These are phyloP conservation scores for Petrea volubilis DNA, from an alignment of 257 asterid species.

Conservation along the genomic window DNA sequence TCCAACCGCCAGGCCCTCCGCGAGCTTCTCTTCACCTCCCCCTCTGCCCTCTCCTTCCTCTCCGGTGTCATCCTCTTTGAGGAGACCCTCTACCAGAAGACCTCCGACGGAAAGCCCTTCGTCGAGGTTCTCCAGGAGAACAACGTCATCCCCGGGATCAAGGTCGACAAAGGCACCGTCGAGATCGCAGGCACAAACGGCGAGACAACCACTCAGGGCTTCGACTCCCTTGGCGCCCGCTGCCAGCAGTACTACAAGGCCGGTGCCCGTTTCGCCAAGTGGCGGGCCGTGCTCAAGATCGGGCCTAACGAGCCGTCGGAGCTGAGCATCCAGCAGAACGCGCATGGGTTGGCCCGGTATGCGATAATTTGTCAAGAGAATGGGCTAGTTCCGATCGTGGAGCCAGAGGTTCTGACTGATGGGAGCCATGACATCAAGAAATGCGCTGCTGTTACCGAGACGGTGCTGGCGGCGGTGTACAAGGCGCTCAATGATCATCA, in stretches of 20 bases:
- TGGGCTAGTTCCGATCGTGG: conserved; percentile 90
- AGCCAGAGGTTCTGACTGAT: conserved; percentile 80
- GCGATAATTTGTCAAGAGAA: conserved; percentile 89
- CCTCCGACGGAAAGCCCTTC: conserved; percentile 71
- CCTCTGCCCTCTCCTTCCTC: conserved; percentile 71
- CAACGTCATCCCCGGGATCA: conserved; percentile 74
- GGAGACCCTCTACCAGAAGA: conserved; percentile 84
- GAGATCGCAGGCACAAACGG: conserved; percentile 77
- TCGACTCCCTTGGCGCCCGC: conserved; percentile 71
- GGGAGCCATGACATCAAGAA: conserved; percentile 63
- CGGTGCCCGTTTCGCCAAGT: conserved; percentile 91
- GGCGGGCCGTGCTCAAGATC: conserved; percentile 82
- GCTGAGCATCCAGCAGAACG: conserved; percentile 73
- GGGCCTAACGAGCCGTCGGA: conserved; percentile 78
- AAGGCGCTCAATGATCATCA: conserved; percentile 88
- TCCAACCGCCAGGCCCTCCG: conserved; percentile 87
- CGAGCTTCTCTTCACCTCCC: conserved; percentile 83
- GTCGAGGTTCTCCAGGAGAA: conserved; percentile 72
- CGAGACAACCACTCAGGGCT: conserved; percentile 84
- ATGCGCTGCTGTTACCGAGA: conserved; percentile 81
- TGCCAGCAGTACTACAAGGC: conserved; percentile 82
- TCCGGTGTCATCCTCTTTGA: conserved; percentile 91
- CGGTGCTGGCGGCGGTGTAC: conserved; percentile 75
- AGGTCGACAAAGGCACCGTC: conserved; percentile 84
- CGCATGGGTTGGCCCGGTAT: conserved; percentile 87